Conservation (phyloP, 78 protist species). For the Dictyostelium capitatum region DNA sequence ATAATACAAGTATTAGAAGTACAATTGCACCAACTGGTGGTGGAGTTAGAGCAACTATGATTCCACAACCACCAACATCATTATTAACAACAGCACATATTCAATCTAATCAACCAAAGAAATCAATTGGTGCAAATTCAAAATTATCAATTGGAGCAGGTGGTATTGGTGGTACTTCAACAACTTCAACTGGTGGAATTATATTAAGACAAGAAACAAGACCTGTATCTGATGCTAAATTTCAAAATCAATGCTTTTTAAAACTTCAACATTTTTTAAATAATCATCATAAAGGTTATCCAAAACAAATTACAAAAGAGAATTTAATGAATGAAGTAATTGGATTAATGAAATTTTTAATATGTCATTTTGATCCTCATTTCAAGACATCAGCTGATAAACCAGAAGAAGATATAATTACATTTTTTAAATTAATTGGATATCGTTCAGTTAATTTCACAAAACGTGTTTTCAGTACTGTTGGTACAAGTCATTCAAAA, state of each 20-base stretch:
- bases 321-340: constrained; percentile 68
- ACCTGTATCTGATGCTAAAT: constrained; percentile 29
- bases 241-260: constrained; percentile 36
- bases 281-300: not conserved
- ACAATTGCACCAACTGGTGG: not conserved
- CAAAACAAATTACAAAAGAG: constrained; percentile 25
- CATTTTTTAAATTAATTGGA: constrained; percentile 69
- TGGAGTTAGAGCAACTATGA: too few species aligned
- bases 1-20: not conserved
- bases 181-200: not conserved
- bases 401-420: constrained; percentile 71
- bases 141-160: not conserved
- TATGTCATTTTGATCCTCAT: constrained; percentile 62
- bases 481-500: constrained; percentile 77
- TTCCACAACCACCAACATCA: not conserved
- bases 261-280: constrained; percentile 2
- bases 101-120: not conserved
- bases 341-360: constrained; percentile 37
- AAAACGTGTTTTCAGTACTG: constrained; percentile 61
- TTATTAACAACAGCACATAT: not conserved
- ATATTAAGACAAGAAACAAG: constrained; percentile 33
- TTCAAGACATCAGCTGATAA: constrained; percentile 50
- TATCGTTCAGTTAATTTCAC: constrained; percentile 62
- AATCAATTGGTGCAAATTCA: not conserved
- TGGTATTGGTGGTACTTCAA: not conserved